These are phyloP conservation scores for Populus hybrid DNA, from an alignment of 441 rosid species.

Conservation along the genomic window DNA sequence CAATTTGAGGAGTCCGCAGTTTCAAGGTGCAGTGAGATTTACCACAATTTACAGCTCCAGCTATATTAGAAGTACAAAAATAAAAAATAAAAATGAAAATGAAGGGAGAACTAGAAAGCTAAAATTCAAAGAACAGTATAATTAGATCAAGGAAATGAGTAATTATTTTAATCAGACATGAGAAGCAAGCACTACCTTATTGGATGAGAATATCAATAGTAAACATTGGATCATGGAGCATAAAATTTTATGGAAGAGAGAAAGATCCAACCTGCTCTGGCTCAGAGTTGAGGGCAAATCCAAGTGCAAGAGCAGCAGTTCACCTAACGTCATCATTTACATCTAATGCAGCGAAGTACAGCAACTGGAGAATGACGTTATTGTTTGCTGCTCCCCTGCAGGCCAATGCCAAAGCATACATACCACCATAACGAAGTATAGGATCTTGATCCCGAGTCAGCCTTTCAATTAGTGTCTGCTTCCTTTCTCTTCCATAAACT, in stretches of 20 bases:
- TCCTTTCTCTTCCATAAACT: constrained; percentile 94
- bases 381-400: constrained; percentile 94
- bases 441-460: constrained; percentile 98
- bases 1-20: constrained; percentile 89
- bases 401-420: constrained; percentile 96
- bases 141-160: no score
- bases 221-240: not conserved
- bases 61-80: no score
- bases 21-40: constrained; percentile 15
- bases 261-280: constrained; percentile 77
- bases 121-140: no score
- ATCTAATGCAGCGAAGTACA: constrained; percentile 95
- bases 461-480: constrained; percentile 96
- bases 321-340: constrained; percentile 96
- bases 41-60: not conserved
- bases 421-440: constrained; percentile 93
- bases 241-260: not conserved
- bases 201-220: not conserved
- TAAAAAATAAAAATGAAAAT: no score
- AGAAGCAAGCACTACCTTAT: no score
- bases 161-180: no score
- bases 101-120: no score
- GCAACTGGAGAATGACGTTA: constrained; percentile 92
- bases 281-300: constrained; percentile 88
- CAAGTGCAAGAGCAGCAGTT: constrained; percentile 94